Base-by-base conservation (phyloP, 2,329 filamentous ascomycete genomes). In the Ophiostoma pallidulum region DNA sequence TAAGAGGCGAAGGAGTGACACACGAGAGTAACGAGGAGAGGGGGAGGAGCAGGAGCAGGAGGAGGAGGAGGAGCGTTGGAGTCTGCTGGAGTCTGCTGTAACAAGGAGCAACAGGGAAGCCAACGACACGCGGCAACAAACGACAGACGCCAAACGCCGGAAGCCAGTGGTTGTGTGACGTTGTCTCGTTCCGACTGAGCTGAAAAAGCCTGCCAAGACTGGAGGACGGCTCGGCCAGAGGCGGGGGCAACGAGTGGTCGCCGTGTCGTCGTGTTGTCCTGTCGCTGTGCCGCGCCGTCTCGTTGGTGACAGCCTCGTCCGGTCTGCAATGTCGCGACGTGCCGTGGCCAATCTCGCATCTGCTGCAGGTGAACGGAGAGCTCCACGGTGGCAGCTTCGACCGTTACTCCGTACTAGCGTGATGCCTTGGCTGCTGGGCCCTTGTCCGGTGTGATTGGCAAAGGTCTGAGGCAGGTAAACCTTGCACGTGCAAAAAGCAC, bases 351-450 rank as follows among this genome's bases (percentile, higher is more conserved):
- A 38, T 45, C 33, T 38, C 33, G 24, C 24, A 29, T 16, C 14
- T 22, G 42, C 42, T 18, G 16, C 16, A 24, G 42, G 29, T 37
- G 32, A 19, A 13, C 33, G 13, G 12, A n/a, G 32, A 24, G 42
- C 36, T 37, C 42, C 26, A 13, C 33, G 13, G 12, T 16, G 32
- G 16, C 42, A 38, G 16, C 24, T 20, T 36, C 16, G 32, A 39
- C 46, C 8, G 18, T 35, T 33, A 16, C n/a, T n/a, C n/a, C n/a
- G n/a, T n/a, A n/a, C 46, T 48, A 44, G 46, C 41, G 46, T 48
- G 24, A 37, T 45, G 29, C 29, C 24, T 19, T 16, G 24, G 41
- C 19, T 19, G 45, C 16, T 31, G 45, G 29, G 13, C 38, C 22
- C 24, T 44, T 16, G 24, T 18, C 36, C 28, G 37, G 29, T 41